Evolutionary conservation across 371 early-diverging fungal species (phyloP).

Genomic region (Umbelopsis sp.): DNA sequence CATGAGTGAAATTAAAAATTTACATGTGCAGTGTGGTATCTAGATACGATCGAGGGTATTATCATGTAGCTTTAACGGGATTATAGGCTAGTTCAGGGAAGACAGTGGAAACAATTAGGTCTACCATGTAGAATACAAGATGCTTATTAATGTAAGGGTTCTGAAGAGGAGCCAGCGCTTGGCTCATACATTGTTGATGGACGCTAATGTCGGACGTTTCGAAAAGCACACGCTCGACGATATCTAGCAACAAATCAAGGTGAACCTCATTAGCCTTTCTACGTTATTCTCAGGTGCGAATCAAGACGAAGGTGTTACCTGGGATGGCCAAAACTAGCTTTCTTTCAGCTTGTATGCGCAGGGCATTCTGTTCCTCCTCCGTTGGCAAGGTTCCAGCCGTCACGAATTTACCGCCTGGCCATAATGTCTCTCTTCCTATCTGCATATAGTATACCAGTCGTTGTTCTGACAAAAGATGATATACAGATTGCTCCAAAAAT

Average conservation of each 20-base stretch:
- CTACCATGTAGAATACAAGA: conserved; percentile 43
- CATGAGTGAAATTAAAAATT: not conserved
- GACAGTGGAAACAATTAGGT: conserved; percentile 41
- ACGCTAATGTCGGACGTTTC: conserved; percentile 43
- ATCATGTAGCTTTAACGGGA: conserved; percentile 10
- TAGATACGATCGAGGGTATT: not conserved
- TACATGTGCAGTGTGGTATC: not conserved
- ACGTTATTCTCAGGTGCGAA: not conserved
- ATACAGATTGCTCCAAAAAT: conserved; percentile 58
- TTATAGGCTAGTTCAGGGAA: conserved; percentile 37
- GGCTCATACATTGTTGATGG: conserved; percentile 43
- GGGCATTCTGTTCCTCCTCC: conserved; percentile 35
- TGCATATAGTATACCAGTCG: conserved; percentile 58
- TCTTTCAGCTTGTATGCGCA: conserved; percentile 46
- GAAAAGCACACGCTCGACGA: conserved; percentile 32
- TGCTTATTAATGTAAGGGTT: conserved; percentile 53
- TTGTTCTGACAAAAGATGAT: conserved; percentile 61
- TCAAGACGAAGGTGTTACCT: conserved; percentile 28
- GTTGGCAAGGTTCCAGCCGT: conserved; percentile 40
- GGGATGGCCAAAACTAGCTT: conserved; percentile 41
- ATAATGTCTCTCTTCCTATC: conserved; percentile 56
- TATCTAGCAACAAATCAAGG: conserved; percentile 12
- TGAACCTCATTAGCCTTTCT: not conserved
- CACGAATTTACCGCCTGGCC: conserved; percentile 60
- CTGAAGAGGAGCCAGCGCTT: conserved; percentile 45